These are phyloP conservation scores for Diospyros lotus DNA, from an alignment of 148 eudicot species.

Conservation along the genomic window DNA sequence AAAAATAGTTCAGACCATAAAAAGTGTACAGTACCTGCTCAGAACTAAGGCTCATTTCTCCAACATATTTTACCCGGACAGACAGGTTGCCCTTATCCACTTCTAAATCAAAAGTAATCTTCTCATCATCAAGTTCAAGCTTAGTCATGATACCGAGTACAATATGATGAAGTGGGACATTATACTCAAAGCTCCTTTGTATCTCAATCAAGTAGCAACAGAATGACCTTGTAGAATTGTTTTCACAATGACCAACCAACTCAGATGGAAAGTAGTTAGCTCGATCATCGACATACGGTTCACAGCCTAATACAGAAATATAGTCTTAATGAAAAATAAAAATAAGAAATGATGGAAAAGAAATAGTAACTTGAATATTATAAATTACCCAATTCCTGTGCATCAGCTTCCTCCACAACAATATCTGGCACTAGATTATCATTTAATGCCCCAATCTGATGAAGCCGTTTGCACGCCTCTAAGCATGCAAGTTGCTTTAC, in stretches of 20 bases:
- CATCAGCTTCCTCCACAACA: constrained; percentile 47
- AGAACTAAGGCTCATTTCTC: constrained; percentile 26
- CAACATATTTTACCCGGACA: constrained; percentile 40
- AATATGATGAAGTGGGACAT: constrained; percentile 43
- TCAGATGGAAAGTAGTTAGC: constrained; percentile 57
- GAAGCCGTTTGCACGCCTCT: constrained; percentile 81
- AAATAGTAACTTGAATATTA: background rate
- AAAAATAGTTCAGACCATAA: background rate
- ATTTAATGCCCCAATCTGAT: constrained; percentile 66
- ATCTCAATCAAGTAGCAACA: constrained; percentile 60
- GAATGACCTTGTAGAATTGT: constrained; percentile 23
- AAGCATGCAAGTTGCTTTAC: constrained; percentile 70
- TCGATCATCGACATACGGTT: constrained; percentile 36
- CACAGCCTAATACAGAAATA: constrained; percentile 21
- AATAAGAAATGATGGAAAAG: too few relatives aligned
- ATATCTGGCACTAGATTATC: constrained; percentile 83
- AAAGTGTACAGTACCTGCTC: constrained; percentile 39
- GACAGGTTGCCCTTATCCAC: constrained; percentile 49
- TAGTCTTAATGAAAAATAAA: too few relatives aligned
- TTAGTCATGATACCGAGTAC: constrained; percentile 42
- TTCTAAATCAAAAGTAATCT: constrained; percentile 38
- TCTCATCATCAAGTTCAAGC: constrained; percentile 42
- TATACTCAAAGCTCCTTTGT: constrained; percentile 31
- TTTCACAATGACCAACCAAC: constrained; percentile 34
- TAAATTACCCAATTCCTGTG: constrained; percentile 40